Conservation (phyloP, 208 protist species). For the Trypanosoma boissoni region DNA sequence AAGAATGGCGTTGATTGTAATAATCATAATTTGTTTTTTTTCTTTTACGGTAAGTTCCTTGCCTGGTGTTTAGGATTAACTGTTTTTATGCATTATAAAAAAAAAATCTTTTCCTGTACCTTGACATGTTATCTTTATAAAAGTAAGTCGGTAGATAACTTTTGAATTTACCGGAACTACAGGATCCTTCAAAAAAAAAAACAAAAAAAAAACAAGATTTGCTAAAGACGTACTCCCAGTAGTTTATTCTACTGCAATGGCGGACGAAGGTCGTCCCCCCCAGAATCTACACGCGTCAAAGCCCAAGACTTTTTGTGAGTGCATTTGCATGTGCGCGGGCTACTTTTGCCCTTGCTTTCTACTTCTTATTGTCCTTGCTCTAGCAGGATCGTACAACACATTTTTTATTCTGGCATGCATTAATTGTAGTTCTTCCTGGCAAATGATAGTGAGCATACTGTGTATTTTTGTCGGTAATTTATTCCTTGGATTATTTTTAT, state of each 20-base stretch:
- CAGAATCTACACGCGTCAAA: slow-evolving; percentile 32
- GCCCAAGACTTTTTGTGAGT: slow-evolving; percentile 21
- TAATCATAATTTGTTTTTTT: slow-evolving; percentile 47
- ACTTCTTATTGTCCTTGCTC: slow-evolving; percentile 32
- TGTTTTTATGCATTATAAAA: slow-evolving; percentile 41
- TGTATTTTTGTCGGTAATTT: slow-evolving; percentile 32
- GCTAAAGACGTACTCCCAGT: neutral
- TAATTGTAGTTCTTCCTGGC: slow-evolving; percentile 32
- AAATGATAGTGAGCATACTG: slow-evolving; percentile 37
- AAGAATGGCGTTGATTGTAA: slow-evolving; percentile 41
- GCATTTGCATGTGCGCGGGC: slow-evolving; percentile 41
- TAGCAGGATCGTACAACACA: slow-evolving; percentile 25
- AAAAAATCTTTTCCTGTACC: slow-evolving; percentile 24
- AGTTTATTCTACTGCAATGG: too few species aligned
- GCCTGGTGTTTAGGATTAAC: slow-evolving; percentile 42
- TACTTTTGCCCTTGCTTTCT: slow-evolving; percentile 43
- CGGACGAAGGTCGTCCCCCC: neutral
- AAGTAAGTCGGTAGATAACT: neutral
- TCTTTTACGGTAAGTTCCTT: slow-evolving; percentile 48
- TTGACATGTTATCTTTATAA: neutral
- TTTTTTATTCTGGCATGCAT: slow-evolving; percentile 40
- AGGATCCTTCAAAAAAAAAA: neutral
- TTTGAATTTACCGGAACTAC: neutral
- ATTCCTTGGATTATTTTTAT: slow-evolving; percentile 21
- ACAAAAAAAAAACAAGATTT: neutral